Conservation (phyloP, 257 asterid species). For the Przewalskia tangutica region DNA sequence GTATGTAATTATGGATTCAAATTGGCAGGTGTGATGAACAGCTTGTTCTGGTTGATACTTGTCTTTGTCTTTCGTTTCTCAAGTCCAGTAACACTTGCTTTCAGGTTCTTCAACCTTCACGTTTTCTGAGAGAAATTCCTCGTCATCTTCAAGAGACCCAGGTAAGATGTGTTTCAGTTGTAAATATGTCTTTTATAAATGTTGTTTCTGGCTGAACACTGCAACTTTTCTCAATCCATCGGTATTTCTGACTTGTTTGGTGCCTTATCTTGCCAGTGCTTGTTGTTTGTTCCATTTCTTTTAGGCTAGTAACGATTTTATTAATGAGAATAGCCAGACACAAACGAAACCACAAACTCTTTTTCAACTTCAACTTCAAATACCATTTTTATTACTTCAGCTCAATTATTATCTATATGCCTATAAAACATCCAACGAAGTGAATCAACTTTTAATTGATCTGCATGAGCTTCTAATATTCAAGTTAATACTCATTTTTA, state of each 20-base stretch:
- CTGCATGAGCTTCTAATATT: not conserved
- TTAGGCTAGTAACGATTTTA: not conserved
- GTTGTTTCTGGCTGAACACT: not conserved
- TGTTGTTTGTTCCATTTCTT: not conserved
- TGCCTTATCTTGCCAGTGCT: not conserved
- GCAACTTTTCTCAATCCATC: not conserved
- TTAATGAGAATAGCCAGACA: not conserved
- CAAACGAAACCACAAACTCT: not conserved
- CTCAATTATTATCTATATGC: not conserved
- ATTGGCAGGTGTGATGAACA: slow-evolving; percentile 77
- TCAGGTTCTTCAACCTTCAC: slow-evolving; percentile 94
- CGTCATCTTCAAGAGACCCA: slow-evolving; percentile 54
- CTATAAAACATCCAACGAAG: not conserved
- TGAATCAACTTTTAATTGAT: not conserved
- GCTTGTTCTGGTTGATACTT: not conserved
- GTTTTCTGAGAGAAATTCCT: slow-evolving; percentile 92
- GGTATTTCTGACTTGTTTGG: not conserved
- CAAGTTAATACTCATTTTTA: not conserved
- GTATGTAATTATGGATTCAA: slow-evolving; percentile 69
- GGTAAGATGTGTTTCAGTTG: slow-evolving; percentile 25
- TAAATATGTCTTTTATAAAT: not conserved
- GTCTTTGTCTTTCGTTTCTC: slow-evolving; percentile 8
- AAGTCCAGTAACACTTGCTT: slow-evolving; percentile 17
- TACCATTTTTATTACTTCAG: not conserved
- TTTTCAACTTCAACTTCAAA: not conserved